Evolutionary conservation across 768 basidiomycete genomes (phyloP).

Genomic region (Kwoniella sp.): DNA sequence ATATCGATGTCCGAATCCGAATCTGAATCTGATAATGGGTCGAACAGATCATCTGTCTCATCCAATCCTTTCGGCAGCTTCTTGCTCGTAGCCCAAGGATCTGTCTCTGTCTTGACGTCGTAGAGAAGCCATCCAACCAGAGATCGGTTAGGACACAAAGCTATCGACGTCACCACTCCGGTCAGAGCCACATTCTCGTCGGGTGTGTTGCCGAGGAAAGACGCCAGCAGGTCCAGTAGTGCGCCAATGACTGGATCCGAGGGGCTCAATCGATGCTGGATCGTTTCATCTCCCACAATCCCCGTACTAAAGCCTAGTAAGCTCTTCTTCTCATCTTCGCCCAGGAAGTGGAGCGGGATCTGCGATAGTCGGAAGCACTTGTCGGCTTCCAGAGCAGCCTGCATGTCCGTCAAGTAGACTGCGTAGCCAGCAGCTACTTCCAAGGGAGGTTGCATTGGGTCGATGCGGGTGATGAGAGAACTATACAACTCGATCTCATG

Average conservation of each 20-base stretch:
- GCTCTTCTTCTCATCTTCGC: constrained; percentile 15
- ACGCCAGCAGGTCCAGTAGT: constrained; percentile 70
- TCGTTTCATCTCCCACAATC: constrained; percentile 1
- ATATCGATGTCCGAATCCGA: constrained; percentile 14
- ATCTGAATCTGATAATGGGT: constrained; percentile 16
- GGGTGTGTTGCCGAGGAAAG: constrained; percentile 82
- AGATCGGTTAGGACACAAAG: constrained; percentile 81
- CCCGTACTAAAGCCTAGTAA: background rate
- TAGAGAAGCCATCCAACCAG: constrained; percentile 88
- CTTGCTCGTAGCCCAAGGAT: constrained; percentile 26
- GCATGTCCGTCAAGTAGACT: constrained; percentile 62
- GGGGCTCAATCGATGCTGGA: constrained; percentile 68
- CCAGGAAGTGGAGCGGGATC: constrained; percentile 57
- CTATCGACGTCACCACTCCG: constrained; percentile 75
- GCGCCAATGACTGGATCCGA: constrained; percentile 74
- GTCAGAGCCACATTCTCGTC: constrained; percentile 88
- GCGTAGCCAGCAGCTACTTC: constrained; percentile 56
- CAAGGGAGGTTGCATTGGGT: constrained; percentile 32
- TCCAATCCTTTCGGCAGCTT: background rate
- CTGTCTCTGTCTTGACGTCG: constrained; percentile 22
- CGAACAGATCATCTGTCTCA: background rate
- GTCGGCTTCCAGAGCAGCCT: constrained; percentile 75
- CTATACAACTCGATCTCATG: constrained; percentile 50
- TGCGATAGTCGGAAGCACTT: constrained; percentile 78
- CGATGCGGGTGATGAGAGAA: constrained; percentile 44